Base-by-base conservation (phyloP, 2,329 filamentous ascomycete genomes). In the Cytospora leucostoma region DNA sequence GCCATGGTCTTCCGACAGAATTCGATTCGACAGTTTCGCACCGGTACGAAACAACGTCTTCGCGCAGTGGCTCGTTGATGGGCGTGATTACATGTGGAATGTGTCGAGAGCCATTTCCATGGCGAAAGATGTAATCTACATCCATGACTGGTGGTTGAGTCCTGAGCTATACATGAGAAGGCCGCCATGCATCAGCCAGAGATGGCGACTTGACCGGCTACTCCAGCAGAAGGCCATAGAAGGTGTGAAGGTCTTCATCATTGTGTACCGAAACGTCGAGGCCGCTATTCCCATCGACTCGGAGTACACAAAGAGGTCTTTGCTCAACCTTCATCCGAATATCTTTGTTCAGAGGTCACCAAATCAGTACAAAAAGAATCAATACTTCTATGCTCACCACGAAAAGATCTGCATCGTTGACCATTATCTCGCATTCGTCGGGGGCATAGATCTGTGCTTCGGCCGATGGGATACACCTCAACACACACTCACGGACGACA, bases 81-180 rank as follows among this genome's bases (percentile, higher is more conserved):
- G 92, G 17, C 87, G 95, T 69, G 95, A 99, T 74, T 96, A 98
- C 80, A 98, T 98, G 94, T 99, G 95, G 95, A 96, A 97, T 74
- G 93, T 98, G 8, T 98, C 94, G 12, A 87, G 94, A 67, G 95
- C 95, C 13, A 96, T 99, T 71, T 95, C 92, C 73, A 97, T 97
- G 87, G 95, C 95, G 10, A 92, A 92, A 71, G 95, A 98, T 78
- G 94, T 98, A 66, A 94, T 99, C 70, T 98, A 98, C 76, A 98
- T 99, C 67, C 95, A 99, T 74, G 95, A 98, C 75, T 99, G 95
- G 95, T 99, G 95, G 95, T 79, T 99, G 49, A 97, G 92, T 70
- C 95, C 95, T 1, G 94, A 99, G 76, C 79, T 99, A 52, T 99
- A 99, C 78, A 89, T 98, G 88, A 87, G 95, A 65, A 86, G 95